These are phyloP conservation scores for Grifola frondosa DNA, from an alignment of 1,284 basidiomycete genomes.

Conservation along the genomic window DNA sequence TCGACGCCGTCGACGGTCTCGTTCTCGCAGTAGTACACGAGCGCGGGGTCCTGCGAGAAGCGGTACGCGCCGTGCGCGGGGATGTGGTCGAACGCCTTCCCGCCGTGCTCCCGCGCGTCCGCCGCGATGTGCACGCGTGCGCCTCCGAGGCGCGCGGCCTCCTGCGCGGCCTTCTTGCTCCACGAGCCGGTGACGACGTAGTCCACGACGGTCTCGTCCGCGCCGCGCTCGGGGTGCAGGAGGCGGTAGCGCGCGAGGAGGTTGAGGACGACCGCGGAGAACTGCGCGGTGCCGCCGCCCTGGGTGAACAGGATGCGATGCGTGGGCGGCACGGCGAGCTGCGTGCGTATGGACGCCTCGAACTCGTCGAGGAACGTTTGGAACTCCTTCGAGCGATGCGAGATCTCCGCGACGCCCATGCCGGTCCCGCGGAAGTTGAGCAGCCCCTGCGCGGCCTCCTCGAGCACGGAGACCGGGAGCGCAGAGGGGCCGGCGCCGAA, in stretches of 20 bases:
- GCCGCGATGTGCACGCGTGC: conserved; percentile 66
- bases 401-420: conserved; percentile 92
- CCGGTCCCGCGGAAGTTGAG: conserved; percentile 88
- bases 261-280: conserved; percentile 88
- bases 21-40: conserved; percentile 99
- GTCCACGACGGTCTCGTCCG: conserved; percentile 68
- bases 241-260: conserved; percentile 79
- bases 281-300: conserved; percentile 89
- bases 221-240: conserved; percentile 55
- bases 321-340: conserved; percentile 80
- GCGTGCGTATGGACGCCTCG: conserved; percentile 68
- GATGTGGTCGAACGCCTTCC: conserved; percentile 78
- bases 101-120: conserved; percentile 62
- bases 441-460: conserved; percentile 76
- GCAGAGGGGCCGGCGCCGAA: conserved; percentile 92
- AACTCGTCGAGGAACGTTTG: conserved; percentile 66
- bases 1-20: conserved; percentile 98
- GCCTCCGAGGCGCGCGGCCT: conserved; percentile 69
- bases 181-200: conserved; percentile 92
- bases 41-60: conserved; percentile 81
- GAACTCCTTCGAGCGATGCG: conserved; percentile 91
- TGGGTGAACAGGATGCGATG: conserved; percentile 90
- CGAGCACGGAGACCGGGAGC: conserved; percentile 78
- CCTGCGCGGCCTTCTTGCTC: conserved; percentile 84
- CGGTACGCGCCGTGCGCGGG: conserved; percentile 73